Conservation (phyloP, 2,329 filamentous ascomycete genomes). For the Scopulariopsis brevicaulis region DNA sequence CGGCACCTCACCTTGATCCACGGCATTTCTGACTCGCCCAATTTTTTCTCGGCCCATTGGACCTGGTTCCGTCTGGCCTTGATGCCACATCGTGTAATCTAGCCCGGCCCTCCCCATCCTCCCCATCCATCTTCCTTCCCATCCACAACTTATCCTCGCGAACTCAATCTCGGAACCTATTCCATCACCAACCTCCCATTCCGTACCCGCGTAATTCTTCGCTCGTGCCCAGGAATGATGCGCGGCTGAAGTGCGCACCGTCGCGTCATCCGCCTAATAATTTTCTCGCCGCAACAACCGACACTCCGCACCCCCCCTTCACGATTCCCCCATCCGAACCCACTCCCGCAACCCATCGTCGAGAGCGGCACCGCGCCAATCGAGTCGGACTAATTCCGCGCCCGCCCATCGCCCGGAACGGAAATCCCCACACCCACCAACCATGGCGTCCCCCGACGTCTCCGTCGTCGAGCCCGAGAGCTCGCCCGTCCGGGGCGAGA, state of each 20-base stretch:
- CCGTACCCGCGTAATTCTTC: background rate
- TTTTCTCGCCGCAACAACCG: background rate
- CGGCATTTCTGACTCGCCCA: background rate
- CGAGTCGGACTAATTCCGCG: background rate
- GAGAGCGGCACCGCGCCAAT: background rate
- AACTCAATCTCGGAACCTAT: background rate
- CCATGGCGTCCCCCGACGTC: constrained; percentile 26
- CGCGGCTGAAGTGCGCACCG: background rate
- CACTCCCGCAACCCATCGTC: background rate
- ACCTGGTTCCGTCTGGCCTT: background rate
- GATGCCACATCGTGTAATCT: background rate
- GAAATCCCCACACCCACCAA: constrained; percentile 3
- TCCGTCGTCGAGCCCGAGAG: constrained; percentile 34
- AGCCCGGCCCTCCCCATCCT: background rate
- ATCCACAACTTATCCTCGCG: background rate
- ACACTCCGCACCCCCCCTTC: background rate
- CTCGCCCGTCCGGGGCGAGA: constrained; percentile 29
- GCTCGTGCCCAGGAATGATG: background rate
- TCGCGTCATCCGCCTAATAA: background rate
- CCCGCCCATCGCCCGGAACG: background rate
- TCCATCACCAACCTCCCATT: background rate
- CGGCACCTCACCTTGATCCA: background rate
- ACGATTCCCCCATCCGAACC: background rate
- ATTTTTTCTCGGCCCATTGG: background rate
- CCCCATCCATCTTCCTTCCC: background rate